Percentiles rank a stretch among this genome's conserved stretches.
Evolutionary conservation across 108 stramenopile genomes (phyloP).

Genomic region (Nitzschia sp.): DNA sequence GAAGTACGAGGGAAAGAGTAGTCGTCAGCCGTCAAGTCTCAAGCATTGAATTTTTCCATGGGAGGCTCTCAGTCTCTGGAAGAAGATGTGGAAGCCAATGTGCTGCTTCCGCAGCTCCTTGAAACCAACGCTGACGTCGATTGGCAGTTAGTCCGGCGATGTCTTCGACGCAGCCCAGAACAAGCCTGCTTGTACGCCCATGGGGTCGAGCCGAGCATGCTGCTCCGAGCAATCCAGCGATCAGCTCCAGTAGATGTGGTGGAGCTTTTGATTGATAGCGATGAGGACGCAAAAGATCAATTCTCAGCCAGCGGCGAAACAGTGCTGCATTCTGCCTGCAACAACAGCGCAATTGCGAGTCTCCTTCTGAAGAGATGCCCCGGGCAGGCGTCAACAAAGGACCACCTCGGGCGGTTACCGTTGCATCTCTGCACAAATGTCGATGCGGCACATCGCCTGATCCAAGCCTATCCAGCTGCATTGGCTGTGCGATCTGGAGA

Average conservation of each 20-base stretch:
- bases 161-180: constrained; percentile 1
- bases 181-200: constrained; percentile 15
- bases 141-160: constrained; percentile 8
- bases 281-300: constrained; percentile 22
- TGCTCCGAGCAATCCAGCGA: constrained; percentile 5
- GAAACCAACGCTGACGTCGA: constrained; percentile 1
- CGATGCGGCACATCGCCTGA: background rate
- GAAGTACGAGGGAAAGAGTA: too few relatives aligned
- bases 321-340: background rate
- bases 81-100: background rate
- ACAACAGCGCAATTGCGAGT: background rate
- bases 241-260: constrained; percentile 5
- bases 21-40: too few relatives aligned
- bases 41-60: too few relatives aligned
- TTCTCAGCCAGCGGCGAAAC: background rate
- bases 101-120: background rate
- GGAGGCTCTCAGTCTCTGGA: background rate
- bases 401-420: background rate
- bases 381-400: background rate
- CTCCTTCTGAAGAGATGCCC: constrained; percentile 1
- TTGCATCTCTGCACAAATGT: background rate
- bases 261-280: background rate
- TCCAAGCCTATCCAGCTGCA: background rate
- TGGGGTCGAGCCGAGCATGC: background rate
- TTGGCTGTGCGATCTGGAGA: constrained; percentile 1